Percentiles rank a stretch among this genome's conserved stretches.
Evolutionary conservation across 257 asterid genomes (phyloP).

Genomic region (Nicotiana undulata): DNA sequence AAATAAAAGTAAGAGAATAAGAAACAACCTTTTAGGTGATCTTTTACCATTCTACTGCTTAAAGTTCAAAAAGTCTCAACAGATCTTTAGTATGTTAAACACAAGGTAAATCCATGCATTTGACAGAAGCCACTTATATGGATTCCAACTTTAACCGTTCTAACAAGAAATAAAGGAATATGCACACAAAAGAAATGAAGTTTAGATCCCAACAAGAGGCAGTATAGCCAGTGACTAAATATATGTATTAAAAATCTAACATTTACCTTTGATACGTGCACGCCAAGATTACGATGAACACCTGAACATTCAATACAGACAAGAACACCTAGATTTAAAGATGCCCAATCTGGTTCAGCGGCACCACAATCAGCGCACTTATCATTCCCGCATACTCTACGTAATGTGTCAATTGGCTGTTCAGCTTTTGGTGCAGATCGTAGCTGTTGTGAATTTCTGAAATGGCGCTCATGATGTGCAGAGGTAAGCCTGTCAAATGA

Average conservation of each 20-base stretch:
- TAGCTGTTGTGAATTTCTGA: conserved; percentile 62
- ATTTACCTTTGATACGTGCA: conserved; percentile 94
- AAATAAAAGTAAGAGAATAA: neutral
- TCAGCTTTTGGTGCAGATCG: conserved; percentile 55
- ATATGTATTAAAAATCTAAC: neutral
- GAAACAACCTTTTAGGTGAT: neutral
- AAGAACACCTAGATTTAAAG: conserved; percentile 92
- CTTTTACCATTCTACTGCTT: neutral
- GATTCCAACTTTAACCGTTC: neutral
- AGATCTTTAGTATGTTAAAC: neutral
- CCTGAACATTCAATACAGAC: conserved; percentile 99
- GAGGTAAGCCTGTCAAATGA: conserved; percentile 65
- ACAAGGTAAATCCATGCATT: neutral
- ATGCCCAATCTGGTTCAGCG: conserved; percentile 97
- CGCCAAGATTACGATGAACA: conserved; percentile 98
- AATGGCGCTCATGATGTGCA: conserved; percentile 54
- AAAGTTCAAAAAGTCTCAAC: neutral
- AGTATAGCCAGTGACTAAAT: neutral
- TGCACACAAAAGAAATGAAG: neutral
- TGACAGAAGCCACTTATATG: neutral
- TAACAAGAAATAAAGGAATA: neutral
- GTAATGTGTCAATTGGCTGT: conserved; percentile 81
- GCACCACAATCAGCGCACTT: conserved; percentile 98
- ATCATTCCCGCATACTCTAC: conserved; percentile 85
- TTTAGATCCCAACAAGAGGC: neutral